Conservation (phyloP, 805 yeast genomes). For the Barnettozyma californica region DNA sequence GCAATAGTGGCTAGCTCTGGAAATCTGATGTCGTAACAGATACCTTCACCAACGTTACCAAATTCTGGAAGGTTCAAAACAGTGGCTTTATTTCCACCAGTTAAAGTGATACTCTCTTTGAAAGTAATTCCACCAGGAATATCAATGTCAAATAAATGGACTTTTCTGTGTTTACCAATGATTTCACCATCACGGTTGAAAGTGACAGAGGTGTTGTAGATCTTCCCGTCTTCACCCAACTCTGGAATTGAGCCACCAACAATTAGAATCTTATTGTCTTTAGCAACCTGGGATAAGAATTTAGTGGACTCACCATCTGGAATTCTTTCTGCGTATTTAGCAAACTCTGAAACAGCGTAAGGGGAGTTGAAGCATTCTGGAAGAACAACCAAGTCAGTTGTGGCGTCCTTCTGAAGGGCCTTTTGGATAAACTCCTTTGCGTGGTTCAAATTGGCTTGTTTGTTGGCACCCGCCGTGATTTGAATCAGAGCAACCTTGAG, state of each 20-base stretch:
- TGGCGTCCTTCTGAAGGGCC: conserved; percentile 54
- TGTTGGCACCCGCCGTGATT: conserved; percentile 64
- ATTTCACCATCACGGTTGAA: conserved; percentile 74
- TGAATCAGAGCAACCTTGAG: conserved; percentile 83
- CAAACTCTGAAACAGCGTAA: conserved; percentile 80
- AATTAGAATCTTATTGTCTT: conserved; percentile 53
- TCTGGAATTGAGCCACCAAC: conserved; percentile 97
- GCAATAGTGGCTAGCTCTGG: conserved; percentile 75
- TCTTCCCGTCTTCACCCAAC: conserved; percentile 42
- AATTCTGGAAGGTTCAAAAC: conserved; percentile 38
- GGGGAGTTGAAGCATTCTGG: conserved; percentile 98
- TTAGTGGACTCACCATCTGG: conserved; percentile 67
- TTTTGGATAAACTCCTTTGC: conserved; percentile 58
- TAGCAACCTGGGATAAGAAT: conserved; percentile 64
- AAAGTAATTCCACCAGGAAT: conserved; percentile 91
- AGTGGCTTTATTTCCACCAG: conserved; percentile 81
- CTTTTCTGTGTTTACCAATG: conserved; percentile 86
- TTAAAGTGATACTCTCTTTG: conserved; percentile 73
- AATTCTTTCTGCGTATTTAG: conserved; percentile 82
- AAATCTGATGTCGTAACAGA: conserved; percentile 79
- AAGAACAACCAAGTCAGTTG: conserved; percentile 74
- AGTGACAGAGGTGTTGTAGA: conserved; percentile 72
- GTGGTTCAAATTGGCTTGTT: conserved; percentile 66
- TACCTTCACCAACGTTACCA: conserved; percentile 71
- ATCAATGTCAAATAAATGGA: conserved; percentile 87